Conservation (phyloP, 805 yeast genomes). For the Jamesozyma rosinii region DNA sequence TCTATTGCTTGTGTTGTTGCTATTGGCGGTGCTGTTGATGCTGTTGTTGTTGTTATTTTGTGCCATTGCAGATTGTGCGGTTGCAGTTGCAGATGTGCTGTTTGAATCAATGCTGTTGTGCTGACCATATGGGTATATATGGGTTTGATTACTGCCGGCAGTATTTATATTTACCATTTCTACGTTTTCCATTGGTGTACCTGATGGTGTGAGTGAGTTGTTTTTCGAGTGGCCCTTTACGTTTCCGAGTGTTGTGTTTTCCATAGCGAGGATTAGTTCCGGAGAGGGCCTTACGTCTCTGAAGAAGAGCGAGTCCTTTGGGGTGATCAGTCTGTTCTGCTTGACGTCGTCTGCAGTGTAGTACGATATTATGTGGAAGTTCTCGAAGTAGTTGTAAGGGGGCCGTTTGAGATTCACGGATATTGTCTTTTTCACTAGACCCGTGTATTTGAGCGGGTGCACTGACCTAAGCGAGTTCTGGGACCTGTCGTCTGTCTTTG, state of each 20-base stretch:
- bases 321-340: slow-evolving; percentile 45
- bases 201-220: slow-evolving; percentile 3
- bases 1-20: slow-evolving; percentile 4
- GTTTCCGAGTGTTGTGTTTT: slow-evolving; percentile 52
- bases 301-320: slow-evolving; percentile 44
- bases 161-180: slow-evolving; percentile 10
- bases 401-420: slow-evolving; percentile 43
- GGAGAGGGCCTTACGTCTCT: slow-evolving; percentile 40
- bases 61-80: background rate
- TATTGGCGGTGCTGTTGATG: slow-evolving; percentile 2
- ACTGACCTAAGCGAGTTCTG: slow-evolving; percentile 6
- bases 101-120: slow-evolving; percentile 5
- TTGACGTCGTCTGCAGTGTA: slow-evolving; percentile 69
- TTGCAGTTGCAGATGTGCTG: background rate
- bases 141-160: slow-evolving; percentile 16
- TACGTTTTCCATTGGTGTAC: slow-evolving; percentile 5
- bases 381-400: slow-evolving; percentile 31
- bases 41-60: background rate
- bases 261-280: slow-evolving; percentile 47
- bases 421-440: slow-evolving; percentile 76
- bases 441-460: slow-evolving; percentile 31
- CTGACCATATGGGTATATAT: slow-evolving; percentile 3
- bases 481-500: background rate
- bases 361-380: slow-evolving; percentile 62
- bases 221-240: slow-evolving; percentile 22